phyloP scores from a whole-genome alignment of 306 rosid species.

The Vicia sativa region DNA sequence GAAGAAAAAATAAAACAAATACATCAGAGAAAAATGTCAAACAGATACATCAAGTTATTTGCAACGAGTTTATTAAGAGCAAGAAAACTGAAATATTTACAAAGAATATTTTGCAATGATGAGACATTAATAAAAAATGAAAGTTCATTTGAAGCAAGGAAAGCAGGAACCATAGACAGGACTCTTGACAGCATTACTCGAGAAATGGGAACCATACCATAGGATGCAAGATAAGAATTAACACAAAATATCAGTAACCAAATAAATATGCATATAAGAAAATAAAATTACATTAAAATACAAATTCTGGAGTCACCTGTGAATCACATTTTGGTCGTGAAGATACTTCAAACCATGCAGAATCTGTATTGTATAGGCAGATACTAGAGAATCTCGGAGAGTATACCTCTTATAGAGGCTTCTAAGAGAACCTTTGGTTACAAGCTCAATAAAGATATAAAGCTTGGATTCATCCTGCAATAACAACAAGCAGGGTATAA shows the following conservation, averaged over 20 bases:
- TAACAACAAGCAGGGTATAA: constrained; percentile 36
- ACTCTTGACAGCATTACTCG: constrained; percentile 25
- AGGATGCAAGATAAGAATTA: constrained; percentile 26
- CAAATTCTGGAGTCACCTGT: constrained; percentile 62
- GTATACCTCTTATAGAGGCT: constrained; percentile 60
- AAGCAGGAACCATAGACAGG: constrained; percentile 31
- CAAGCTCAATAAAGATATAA: constrained; percentile 86
- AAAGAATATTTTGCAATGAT: constrained; percentile 22
- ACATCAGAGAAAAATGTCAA: constrained; percentile 8
- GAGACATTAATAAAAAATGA: constrained; percentile 7
- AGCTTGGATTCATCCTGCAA: constrained; percentile 81
- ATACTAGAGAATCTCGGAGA: constrained; percentile 83
- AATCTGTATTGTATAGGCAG: constrained; percentile 89
- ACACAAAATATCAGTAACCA: constrained; percentile 14
- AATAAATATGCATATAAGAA: constrained; percentile 28
- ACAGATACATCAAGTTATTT: constrained; percentile 8
- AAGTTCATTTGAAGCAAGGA: constrained; percentile 28
- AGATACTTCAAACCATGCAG: constrained; percentile 90
- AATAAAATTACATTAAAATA: neutral
- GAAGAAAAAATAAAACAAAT: constrained; percentile 25
- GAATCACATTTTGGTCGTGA: constrained; percentile 83
- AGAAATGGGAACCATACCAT: constrained; percentile 6
- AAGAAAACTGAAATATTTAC: constrained; percentile 28
- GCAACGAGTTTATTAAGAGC: constrained; percentile 18
- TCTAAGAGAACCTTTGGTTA: constrained; percentile 85